Percentiles rank a stretch among this genome's conserved stretches.
phyloP scores from a whole-genome alignment of 352 stramenopile species.

The Globisporangium paddicum region DNA sequence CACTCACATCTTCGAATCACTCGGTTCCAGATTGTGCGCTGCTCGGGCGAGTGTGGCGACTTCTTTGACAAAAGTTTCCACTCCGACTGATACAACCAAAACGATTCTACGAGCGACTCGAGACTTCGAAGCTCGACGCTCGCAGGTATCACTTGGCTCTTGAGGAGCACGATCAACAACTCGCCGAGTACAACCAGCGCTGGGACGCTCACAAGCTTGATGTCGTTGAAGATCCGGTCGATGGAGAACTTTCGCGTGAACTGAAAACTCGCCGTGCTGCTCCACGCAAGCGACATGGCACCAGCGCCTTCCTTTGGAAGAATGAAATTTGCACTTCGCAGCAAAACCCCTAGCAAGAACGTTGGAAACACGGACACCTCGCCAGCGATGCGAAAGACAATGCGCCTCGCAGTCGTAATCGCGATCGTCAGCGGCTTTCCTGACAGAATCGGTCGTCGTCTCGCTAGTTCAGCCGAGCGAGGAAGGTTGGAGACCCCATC shows the following conservation, averaged over 20 bases:
- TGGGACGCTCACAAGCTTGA: conserved; percentile 26
- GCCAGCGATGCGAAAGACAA: conserved; percentile 39
- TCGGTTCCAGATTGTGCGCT: conserved; percentile 62
- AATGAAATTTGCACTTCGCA: conserved; percentile 42
- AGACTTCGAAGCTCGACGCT: conserved; percentile 23
- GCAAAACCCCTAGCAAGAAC: conserved; percentile 28
- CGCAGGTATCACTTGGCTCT: conserved; percentile 18
- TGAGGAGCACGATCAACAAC: conserved; percentile 42
- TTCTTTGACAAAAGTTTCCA: background rate
- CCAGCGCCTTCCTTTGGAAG: conserved; percentile 2
- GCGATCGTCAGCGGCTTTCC: conserved; percentile 22
- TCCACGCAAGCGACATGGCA: conserved; percentile 18
- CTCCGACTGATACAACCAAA: conserved; percentile 32
- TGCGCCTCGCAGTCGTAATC: conserved; percentile 27
- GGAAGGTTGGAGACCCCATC: background rate
- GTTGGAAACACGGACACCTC: conserved; percentile 34
- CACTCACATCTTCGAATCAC: conserved; percentile 51
- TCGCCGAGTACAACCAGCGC: conserved; percentile 48
- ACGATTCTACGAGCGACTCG: conserved; percentile 36
- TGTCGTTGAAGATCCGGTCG: conserved; percentile 36
- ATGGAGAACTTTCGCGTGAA: conserved; percentile 44
- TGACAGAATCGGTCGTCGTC: conserved; percentile 4
- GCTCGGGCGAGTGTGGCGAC: conserved; percentile 20
- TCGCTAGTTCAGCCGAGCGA: background rate
- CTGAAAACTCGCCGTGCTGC: conserved; percentile 26